Percentiles rank a stretch among this genome's conserved stretches.
Evolutionary conservation across 352 stramenopile genomes (phyloP).

Genomic region (Globisporangium polare): DNA sequence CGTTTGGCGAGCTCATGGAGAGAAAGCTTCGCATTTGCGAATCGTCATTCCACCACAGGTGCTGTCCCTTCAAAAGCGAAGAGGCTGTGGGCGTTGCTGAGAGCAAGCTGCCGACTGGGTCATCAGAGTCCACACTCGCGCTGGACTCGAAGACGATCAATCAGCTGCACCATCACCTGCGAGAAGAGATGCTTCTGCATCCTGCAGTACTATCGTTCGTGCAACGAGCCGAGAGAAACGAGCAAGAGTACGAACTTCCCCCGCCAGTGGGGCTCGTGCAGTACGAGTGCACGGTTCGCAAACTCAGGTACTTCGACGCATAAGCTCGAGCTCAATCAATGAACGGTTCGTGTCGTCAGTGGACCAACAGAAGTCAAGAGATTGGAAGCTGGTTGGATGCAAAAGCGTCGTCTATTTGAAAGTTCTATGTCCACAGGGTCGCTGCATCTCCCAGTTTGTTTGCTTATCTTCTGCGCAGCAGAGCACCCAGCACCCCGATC

Average conservation of each 20-base stretch:
- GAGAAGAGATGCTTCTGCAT: background rate
- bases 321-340: background rate
- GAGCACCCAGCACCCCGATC: constrained; percentile 9
- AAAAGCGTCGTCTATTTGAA: constrained; percentile 12
- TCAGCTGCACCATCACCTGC: constrained; percentile 4
- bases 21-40: constrained; percentile 17
- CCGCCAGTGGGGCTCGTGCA: constrained; percentile 3
- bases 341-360: background rate
- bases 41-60: constrained; percentile 10
- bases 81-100: background rate
- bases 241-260: background rate
- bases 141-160: constrained; percentile 7
- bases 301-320: background rate
- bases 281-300: constrained; percentile 10
- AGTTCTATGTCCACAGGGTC: background rate
- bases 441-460: background rate
- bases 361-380: background rate
- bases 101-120: background rate
- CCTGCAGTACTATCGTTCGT: constrained; percentile 3
- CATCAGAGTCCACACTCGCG: background rate
- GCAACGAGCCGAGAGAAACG: background rate
- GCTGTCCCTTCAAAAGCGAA: background rate
- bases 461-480: constrained; percentile 8
- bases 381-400: background rate
- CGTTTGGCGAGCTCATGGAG: constrained; percentile 12